phyloP scores from a whole-genome alignment of 257 asterid genomes.

The Nicotiana benthamiana region DNA sequence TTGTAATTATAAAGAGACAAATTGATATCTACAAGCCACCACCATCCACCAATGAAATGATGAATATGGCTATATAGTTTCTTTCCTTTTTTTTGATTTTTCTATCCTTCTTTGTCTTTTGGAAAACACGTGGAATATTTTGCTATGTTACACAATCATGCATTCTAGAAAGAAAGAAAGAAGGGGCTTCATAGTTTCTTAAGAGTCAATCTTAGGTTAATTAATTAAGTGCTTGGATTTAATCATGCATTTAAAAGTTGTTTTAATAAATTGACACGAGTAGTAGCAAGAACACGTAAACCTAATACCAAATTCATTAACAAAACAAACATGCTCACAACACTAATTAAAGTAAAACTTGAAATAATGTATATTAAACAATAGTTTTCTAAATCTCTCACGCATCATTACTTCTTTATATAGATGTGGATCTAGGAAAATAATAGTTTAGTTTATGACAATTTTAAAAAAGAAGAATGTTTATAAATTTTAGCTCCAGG shows the following conservation, averaged over 20 bases:
- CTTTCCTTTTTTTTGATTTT: background rate
- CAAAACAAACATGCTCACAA: background rate
- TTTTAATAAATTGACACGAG: background rate
- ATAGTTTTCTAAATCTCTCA: background rate
- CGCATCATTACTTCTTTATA: background rate
- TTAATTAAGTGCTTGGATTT: background rate
- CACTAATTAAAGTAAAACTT: background rate
- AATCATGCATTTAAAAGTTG: background rate
- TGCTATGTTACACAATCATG: background rate
- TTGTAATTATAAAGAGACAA: background rate
- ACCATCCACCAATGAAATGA: conserved; percentile 7
- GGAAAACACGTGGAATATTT: background rate
- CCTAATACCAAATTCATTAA: background rate
- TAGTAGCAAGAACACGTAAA: background rate
- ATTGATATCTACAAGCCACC: background rate
- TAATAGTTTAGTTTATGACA: background rate
- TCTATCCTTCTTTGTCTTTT: background rate
- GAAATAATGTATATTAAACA: background rate
- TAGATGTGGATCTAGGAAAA: background rate
- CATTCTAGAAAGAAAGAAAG: background rate
- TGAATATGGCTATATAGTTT: background rate
- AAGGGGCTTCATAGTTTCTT: background rate
- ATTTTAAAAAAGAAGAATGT: background rate
- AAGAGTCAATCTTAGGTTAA: background rate
- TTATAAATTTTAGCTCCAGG: background rate